Base-by-base conservation (phyloP, 495 filamentous ascomycete species). In the Neurospora sp. region DNA sequence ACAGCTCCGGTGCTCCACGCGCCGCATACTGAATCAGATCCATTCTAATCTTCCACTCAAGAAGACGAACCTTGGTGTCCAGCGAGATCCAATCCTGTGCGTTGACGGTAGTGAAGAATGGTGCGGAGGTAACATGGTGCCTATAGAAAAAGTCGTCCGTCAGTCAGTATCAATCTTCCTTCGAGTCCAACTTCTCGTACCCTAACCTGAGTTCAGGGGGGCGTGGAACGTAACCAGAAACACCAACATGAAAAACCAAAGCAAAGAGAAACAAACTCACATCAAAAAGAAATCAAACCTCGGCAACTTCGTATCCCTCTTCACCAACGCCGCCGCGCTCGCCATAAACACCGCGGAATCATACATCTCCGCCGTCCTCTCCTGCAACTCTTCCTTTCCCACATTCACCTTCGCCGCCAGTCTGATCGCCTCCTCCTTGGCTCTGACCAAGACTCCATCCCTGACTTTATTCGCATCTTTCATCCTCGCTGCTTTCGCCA, bases 281-380 rank as follows among this genome's bases (percentile, higher is more conserved):
- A 97, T 91, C 79, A 89, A 87, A 83, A 91, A 96, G 80, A 98
- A 98, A 75, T 97, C 95, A 75, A 93, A 85, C 77, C 90, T 93
- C 74, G 90, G 80, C 20, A 83, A 72, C 76, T 95, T 92, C 5
- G 85, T 83, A 44, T 88, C 82, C 75, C 92, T 49, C 69, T n/a
- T 39, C 71, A 78, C 86, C 14, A 66, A 66, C 2, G 93, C 88
- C 11, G 85, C 84, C 2, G 86, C 83, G 4, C 83, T 79, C 2
- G 91, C 91, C 72, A 88, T 90, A 78, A 90, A 93, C 2, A 89
- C 85, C 79, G 85, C 80, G 0, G 87, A 84, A 76, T 94, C 89
- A 27, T 90, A 91, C 90, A 96, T 94, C 84, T 97, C 93, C 0
- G 89, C 90, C 10, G 89, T 87, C 79, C 86, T 88, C 75, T 89